Base-by-base conservation (phyloP, 2,329 filamentous ascomycete genomes). In the Magnaporthiopsis incrustans region DNA sequence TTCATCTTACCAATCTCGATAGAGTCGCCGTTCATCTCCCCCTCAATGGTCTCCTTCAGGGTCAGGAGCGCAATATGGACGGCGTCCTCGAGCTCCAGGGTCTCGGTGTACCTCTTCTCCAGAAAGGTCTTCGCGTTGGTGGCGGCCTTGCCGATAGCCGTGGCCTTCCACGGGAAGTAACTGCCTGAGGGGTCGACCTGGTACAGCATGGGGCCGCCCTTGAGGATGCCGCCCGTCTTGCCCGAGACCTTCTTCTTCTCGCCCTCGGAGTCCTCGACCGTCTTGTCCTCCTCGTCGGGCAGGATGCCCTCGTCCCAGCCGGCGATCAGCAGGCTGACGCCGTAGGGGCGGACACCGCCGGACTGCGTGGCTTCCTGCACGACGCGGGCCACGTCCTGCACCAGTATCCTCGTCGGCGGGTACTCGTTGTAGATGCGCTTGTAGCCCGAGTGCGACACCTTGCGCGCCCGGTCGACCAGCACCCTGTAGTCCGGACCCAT, bases 361-460 rank as follows among this genome's bases (percentile, higher is more conserved):
- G 92, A 97, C 79, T 99, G 95, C 66, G 95, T 99, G 67, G 95
- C 95, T 80, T 99, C 95, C 80, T 99, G 95, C 89, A 99, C 97
- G 70, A 98, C 94, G 68, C 92, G 87, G 66, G 95, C 95, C 65
- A 99, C 93, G 73, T 99, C 95, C 79, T 99, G 95, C 65, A 99
- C 95, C 80, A 99, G 86, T 89, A 99, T 99, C 77, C 95, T 89
- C 65, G 95, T 99, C 7, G 95, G 95, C n/a, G 95, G 95, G 81
- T 99, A 99, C 81, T 99, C 95, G 81, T 99, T 99, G 84, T 99
- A 99, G 82, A 99, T 93, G 78, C 95, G 92, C 87, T 99, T 99
- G 88, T 99, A 99, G 77, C 89, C 90, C 60, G 95, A 96, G 81
- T 99, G 95, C 64, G 93, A 97, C 70, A 97, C 95, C 80, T 98